phyloP scores from a whole-genome alignment of 768 basidiomycete species.

The Lactarius deliciosus region DNA sequence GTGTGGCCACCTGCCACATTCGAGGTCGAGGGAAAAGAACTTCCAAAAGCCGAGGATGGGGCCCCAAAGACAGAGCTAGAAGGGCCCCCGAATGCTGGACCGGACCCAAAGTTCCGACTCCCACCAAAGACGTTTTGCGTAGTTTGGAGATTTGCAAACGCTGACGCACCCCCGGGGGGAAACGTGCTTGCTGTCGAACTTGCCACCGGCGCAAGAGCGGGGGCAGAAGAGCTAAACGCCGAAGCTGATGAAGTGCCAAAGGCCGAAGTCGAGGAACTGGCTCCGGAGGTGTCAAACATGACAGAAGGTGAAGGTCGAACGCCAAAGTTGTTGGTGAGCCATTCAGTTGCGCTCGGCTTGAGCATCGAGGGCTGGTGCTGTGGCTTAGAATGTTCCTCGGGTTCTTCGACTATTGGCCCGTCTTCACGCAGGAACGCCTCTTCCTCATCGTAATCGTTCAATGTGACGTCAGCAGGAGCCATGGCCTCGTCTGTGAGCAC shows the following conservation, averaged over 20 bases:
- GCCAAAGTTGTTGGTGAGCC: constrained; percentile 38
- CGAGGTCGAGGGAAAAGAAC: neutral
- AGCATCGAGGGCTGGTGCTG: constrained; percentile 25
- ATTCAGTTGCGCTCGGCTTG: constrained; percentile 37
- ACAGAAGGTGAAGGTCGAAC: constrained; percentile 31
- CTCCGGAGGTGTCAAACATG: constrained; percentile 22
- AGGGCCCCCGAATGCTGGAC: constrained; percentile 28
- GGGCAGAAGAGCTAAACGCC: constrained; percentile 23
- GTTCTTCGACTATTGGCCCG: constrained; percentile 16
- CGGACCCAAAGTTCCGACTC: constrained; percentile 24
- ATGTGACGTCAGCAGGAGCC: constrained; percentile 19
- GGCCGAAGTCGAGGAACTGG: constrained; percentile 27
- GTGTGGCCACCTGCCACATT: neutral
- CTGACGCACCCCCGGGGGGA: constrained; percentile 20
- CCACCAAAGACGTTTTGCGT: constrained; percentile 40
- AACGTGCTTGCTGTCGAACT: constrained; percentile 16
- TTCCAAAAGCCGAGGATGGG: constrained; percentile 16
- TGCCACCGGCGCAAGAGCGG: constrained; percentile 19
- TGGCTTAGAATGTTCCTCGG: constrained; percentile 13
- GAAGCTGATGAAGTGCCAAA: constrained; percentile 28
- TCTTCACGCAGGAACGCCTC: constrained; percentile 26
- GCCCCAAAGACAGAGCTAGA: constrained; percentile 30
- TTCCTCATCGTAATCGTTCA: constrained; percentile 30
- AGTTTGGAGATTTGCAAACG: constrained; percentile 39
- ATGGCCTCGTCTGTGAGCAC: constrained; percentile 36